phyloP scores from a whole-genome alignment of 805 yeast species.

The Sugiyamaella floridensis region DNA sequence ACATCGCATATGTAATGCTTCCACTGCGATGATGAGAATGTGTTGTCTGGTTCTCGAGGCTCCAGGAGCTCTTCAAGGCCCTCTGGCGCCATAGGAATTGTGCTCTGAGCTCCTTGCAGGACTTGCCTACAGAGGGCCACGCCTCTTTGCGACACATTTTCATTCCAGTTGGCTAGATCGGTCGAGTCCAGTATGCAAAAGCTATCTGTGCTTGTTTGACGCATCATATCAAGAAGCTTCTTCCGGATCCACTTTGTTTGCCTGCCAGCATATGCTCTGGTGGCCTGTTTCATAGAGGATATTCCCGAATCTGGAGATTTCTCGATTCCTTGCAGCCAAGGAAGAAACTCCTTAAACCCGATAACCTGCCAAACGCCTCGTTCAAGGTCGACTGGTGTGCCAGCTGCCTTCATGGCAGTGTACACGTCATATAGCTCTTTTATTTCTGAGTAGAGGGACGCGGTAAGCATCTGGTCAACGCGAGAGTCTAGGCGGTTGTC shows the following conservation, averaged over 20 bases:
- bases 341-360: slow-evolving; percentile 57
- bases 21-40: slow-evolving; percentile 41
- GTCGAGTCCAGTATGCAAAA: slow-evolving; percentile 72
- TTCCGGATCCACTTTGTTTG: slow-evolving; percentile 90
- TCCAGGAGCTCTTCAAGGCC: slow-evolving; percentile 29
- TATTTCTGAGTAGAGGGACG: slow-evolving; percentile 68
- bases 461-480: slow-evolving; percentile 74
- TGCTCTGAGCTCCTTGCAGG: slow-evolving; percentile 17
- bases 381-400: slow-evolving; percentile 46
- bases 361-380: slow-evolving; percentile 90
- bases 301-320: slow-evolving; percentile 40
- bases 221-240: slow-evolving; percentile 54
- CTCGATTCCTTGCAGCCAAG: slow-evolving; percentile 22
- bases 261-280: slow-evolving; percentile 78
- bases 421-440: slow-evolving; percentile 45
- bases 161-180: slow-evolving; percentile 55
- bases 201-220: slow-evolving; percentile 41
- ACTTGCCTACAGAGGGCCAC: slow-evolving; percentile 39
- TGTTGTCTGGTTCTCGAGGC: slow-evolving; percentile 15
- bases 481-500: slow-evolving; percentile 62
- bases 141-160: slow-evolving; percentile 52
- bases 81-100: slow-evolving; percentile 31
- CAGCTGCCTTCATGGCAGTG: slow-evolving; percentile 11
- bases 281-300: slow-evolving; percentile 72
- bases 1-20: slow-evolving; percentile 58